Evolutionary conservation across 1,139 yeast genomes (phyloP).

Genomic region (Diutina catenulata): DNA sequence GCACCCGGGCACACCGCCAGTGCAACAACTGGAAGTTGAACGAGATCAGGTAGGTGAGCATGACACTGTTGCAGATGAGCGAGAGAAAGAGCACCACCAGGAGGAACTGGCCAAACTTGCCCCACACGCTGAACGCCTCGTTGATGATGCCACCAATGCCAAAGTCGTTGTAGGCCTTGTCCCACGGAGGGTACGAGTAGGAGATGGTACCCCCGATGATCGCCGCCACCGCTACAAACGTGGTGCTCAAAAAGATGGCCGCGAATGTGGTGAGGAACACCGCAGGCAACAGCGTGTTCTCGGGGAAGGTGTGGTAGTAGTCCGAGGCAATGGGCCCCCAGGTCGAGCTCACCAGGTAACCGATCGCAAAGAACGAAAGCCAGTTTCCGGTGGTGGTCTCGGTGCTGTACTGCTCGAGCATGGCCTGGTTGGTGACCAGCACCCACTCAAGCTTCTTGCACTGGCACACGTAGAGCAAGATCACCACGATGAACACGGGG

Average conservation of each 20-base stretch:
- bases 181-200: constrained; percentile 15
- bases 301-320: constrained; percentile 16
- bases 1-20: constrained; percentile 12
- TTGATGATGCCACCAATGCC: constrained; percentile 18
- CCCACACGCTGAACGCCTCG: constrained; percentile 16
- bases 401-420: constrained; percentile 9
- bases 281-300: constrained; percentile 12
- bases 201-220: constrained; percentile 17
- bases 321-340: constrained; percentile 21
- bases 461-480: constrained; percentile 15
- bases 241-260: constrained; percentile 16
- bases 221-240: constrained; percentile 16
- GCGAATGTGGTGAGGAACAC: constrained; percentile 14
- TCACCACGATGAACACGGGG: constrained; percentile 14
- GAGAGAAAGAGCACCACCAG: constrained; percentile 22
- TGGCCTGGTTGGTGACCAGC: constrained; percentile 9
- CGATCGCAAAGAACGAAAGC: constrained; percentile 17
- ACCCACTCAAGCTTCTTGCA: constrained; percentile 12
- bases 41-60: constrained; percentile 18
- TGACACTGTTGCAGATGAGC: constrained; percentile 24
- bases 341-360: constrained; percentile 17
- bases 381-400: constrained; percentile 14
- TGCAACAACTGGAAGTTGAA: constrained; percentile 16
- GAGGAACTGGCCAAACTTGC: constrained; percentile 19
- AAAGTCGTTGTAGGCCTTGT: constrained; percentile 11